phyloP scores from a whole-genome alignment of 148 eudicot species.

The Cornus suecica region DNA sequence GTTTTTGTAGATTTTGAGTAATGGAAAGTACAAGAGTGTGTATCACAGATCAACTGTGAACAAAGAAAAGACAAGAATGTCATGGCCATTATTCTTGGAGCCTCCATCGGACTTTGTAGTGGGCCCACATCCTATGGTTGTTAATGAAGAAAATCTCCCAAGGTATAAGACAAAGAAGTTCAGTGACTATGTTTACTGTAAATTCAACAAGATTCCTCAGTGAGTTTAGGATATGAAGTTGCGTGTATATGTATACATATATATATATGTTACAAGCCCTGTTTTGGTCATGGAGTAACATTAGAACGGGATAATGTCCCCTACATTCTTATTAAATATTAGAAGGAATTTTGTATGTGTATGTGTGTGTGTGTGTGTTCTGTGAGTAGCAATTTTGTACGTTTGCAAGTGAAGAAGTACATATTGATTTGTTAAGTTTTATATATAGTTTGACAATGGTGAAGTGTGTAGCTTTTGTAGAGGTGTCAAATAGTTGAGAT shows the following conservation, averaged over 20 bases:
- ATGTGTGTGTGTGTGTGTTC: no score
- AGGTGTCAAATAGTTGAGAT: no score
- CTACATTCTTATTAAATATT: background rate
- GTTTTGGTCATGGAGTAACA: no score
- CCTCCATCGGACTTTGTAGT: constrained; percentile 29
- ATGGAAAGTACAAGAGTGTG: constrained; percentile 54
- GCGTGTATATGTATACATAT: no score
- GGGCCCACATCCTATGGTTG: constrained; percentile 39
- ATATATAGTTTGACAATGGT: no score
- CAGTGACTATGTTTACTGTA: constrained; percentile 30
- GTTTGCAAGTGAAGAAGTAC: no score
- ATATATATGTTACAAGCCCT: background rate
- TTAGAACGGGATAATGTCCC: background rate
- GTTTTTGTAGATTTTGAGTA: constrained; percentile 41
- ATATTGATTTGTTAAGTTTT: no score
- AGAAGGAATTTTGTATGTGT: no score
- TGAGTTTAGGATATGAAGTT: background rate
- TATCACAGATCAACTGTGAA: constrained; percentile 43
- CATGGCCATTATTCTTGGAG: constrained; percentile 53
- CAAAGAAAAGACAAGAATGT: constrained; percentile 46
- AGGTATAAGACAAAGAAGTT: constrained; percentile 36
- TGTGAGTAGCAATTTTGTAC: no score
- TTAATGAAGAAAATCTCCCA: constrained; percentile 30
- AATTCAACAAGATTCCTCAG: constrained; percentile 38
- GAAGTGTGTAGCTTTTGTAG: no score